Evolutionary conservation across 352 stramenopile genomes (phyloP).

Genomic region (Globisporangium iwayamae): DNA sequence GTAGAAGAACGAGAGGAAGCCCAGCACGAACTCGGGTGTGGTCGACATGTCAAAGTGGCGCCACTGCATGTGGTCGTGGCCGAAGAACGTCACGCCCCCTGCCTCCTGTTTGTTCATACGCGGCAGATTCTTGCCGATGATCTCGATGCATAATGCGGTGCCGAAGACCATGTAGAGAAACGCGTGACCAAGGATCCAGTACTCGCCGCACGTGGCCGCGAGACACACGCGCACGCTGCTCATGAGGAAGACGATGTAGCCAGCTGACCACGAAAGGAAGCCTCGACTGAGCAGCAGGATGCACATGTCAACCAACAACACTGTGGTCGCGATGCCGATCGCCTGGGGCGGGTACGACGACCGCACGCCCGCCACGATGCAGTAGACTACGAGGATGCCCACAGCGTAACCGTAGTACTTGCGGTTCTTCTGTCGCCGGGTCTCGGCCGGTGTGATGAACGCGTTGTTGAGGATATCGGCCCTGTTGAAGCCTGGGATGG

Average conservation of each 20-base stretch:
- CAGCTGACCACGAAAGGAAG: conserved; percentile 67
- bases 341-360: conserved; percentile 59
- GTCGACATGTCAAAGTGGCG: conserved; percentile 71
- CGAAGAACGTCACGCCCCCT: conserved; percentile 81
- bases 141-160: conserved; percentile 73
- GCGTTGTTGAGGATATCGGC: conserved; percentile 78
- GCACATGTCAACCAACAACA: conserved; percentile 69
- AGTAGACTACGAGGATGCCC: conserved; percentile 50
- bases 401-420: conserved; percentile 50
- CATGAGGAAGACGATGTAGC: conserved; percentile 81
- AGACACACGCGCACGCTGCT: conserved; percentile 66
- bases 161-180: conserved; percentile 81
- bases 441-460: conserved; percentile 64
- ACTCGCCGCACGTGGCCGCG: conserved; percentile 56
- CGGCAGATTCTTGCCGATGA: conserved; percentile 77
- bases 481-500: conserved; percentile 62
- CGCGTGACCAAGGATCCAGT: conserved; percentile 81
- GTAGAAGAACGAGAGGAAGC: conserved; percentile 84
- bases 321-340: conserved; percentile 59
- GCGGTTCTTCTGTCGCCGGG: conserved; percentile 42
- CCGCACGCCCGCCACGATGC: conserved; percentile 46
- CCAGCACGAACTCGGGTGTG: conserved; percentile 79
- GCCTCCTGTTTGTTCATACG: conserved; percentile 81
- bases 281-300: conserved; percentile 74
- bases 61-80: conserved; percentile 62